Evolutionary conservation across 2,329 filamentous ascomycete genomes (phyloP).

Genomic region (Cercospora zeae-maydis): DNA sequence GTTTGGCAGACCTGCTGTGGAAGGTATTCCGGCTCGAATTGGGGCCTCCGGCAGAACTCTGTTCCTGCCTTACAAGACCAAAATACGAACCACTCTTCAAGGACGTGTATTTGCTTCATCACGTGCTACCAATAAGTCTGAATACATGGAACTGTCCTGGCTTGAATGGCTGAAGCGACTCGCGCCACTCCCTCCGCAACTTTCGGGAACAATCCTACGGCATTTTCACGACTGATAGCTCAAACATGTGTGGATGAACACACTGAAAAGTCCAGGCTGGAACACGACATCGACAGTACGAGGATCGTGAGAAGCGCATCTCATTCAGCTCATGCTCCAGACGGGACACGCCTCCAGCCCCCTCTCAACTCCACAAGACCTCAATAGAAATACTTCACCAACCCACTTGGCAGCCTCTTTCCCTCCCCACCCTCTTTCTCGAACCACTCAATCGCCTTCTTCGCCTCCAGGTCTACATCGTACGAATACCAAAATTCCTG

Average conservation of each 20-base stretch:
- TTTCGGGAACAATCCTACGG: too few species aligned
- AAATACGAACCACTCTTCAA: too few species aligned
- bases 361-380: background rate
- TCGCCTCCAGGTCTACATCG: slow-evolving; percentile 10
- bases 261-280: too few species aligned
- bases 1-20: background rate
- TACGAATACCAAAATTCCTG: slow-evolving; percentile 15
- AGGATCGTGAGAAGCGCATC: background rate
- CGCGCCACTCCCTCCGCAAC: too few species aligned
- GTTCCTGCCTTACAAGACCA: background rate
- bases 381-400: slow-evolving; percentile 15
- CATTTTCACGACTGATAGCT: too few species aligned
- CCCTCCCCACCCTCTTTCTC: too few species aligned
- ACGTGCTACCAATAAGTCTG: background rate
- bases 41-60: background rate
- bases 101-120: background rate
- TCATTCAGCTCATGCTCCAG: background rate
- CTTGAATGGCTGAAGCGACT: background rate
- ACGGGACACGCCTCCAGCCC: background rate
- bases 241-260: too few species aligned
- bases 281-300: too few species aligned
- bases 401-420: background rate
- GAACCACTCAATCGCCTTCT: background rate
- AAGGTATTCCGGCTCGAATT: background rate
- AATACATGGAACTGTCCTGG: background rate